Evolutionary conservation across 805 yeast species (phyloP).

Genomic region (Priceomyces carsonii): DNA sequence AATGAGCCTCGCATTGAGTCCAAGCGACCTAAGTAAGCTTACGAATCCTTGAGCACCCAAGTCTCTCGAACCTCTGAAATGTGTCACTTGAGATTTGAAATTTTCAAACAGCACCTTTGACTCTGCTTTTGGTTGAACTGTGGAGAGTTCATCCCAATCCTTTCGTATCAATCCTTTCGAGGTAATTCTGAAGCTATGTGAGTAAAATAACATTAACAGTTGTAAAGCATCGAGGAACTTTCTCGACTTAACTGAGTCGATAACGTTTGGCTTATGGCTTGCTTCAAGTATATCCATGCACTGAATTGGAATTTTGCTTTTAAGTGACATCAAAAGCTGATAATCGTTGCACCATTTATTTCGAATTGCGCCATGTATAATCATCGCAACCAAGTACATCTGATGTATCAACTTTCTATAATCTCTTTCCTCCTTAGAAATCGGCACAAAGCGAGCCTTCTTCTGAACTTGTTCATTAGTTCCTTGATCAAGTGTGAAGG

Average conservation of each 20-base stretch:
- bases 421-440: conserved; percentile 56
- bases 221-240: conserved; percentile 76
- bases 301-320: conserved; percentile 47
- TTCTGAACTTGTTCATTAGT: too few relatives aligned
- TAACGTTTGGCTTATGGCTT: conserved; percentile 14
- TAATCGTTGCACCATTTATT: conserved; percentile 72
- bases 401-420: conserved; percentile 59
- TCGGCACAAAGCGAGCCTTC: conserved; percentile 33
- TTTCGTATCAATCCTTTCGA: conserved; percentile 35
- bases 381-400: conserved; percentile 55
- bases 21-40: conserved; percentile 67
- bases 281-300: conserved; percentile 46
- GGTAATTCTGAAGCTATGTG: conserved; percentile 50
- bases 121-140: conserved; percentile 21
- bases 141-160: conserved; percentile 33
- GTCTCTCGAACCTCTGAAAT: conserved; percentile 71
- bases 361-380: conserved; percentile 65
- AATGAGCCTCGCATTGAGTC: conserved; percentile 70
- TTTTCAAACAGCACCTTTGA: conserved; percentile 33
- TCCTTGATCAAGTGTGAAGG: too few relatives aligned
- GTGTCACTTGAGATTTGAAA: conserved; percentile 45
- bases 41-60: conserved; percentile 87
- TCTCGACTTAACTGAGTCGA: conserved; percentile 52
- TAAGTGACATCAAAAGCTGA: conserved; percentile 39
- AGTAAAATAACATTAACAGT: conserved; percentile 65